These are phyloP conservation scores for Apophysomyces trapeziformis DNA, from an alignment of 371 early-diverging fungal species.

Conservation along the genomic window DNA sequence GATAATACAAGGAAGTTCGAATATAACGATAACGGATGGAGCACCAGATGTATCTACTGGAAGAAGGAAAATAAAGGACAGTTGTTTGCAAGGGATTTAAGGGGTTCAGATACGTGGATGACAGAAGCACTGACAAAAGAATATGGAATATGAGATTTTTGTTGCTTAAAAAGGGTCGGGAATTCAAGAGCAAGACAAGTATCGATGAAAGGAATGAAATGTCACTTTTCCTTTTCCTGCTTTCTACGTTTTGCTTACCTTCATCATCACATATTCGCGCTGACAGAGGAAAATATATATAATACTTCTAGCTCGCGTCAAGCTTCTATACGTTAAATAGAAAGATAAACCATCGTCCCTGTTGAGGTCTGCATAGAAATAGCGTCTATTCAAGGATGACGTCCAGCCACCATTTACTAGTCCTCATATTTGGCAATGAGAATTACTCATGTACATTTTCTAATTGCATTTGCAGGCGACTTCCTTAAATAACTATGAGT, in stretches of 20 bases:
- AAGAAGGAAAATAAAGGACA: not conserved
- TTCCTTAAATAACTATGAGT: too few relatives aligned
- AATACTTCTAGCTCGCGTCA: not conserved
- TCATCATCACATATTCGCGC: not conserved
- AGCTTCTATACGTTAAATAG: not conserved
- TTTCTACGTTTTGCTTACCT: not conserved
- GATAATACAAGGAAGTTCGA: not conserved
- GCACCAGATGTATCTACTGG: not conserved
- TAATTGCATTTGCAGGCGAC: too few relatives aligned
- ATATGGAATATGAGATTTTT: constrained; percentile 10
- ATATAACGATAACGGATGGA: not conserved
- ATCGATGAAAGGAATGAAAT: not conserved
- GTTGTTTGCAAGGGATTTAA: constrained; percentile 12
- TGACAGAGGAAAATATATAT: not conserved
- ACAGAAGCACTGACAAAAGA: constrained; percentile 16
- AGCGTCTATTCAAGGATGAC: too few relatives aligned
- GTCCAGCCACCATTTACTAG: too few relatives aligned
- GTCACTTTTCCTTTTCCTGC: not conserved
- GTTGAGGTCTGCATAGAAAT: not conserved
- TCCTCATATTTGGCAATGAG: too few relatives aligned
- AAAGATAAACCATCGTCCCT: not conserved
- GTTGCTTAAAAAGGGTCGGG: constrained; percentile 9
- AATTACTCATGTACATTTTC: too few relatives aligned
- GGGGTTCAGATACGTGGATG: constrained; percentile 1
- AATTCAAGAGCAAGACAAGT: constrained; percentile 5